Conservation (phyloP, 2,329 filamentous ascomycete genomes). For the Colletotrichum nymphaeae region DNA sequence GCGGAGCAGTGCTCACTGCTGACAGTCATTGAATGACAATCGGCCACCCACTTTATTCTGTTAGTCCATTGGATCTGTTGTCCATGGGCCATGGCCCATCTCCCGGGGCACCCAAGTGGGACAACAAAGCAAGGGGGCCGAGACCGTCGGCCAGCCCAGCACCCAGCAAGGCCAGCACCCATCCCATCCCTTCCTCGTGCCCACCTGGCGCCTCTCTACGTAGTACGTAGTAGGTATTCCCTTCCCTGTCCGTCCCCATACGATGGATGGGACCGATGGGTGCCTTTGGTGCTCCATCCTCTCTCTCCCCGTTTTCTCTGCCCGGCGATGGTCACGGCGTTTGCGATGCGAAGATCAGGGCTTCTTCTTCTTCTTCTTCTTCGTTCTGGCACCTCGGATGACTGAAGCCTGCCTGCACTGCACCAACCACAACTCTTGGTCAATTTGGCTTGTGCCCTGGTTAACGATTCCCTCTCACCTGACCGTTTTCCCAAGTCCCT, state of each 20-base stretch:
- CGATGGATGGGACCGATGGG: not conserved
- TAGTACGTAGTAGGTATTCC: too few species aligned
- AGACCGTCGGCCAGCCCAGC: constrained; percentile 8
- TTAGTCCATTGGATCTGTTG: not conserved
- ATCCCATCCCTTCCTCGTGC: too few species aligned
- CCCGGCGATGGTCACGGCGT: not conserved
- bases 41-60: constrained; percentile 4
- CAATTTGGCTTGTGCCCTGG: not conserved
- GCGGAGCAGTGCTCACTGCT: constrained; percentile 19
- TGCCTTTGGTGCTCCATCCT: not conserved
- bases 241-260: constrained; percentile 1
- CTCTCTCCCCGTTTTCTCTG: not conserved
- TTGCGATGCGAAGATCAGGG: not conserved
- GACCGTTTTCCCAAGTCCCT: not conserved
- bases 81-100: constrained; percentile 15
- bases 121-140: constrained; percentile 30
- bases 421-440: not conserved
- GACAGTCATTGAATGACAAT: constrained; percentile 29
- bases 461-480: not conserved
- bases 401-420: not conserved
- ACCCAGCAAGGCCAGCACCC: not conserved
- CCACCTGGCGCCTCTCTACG: too few species aligned
- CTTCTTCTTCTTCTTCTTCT: not conserved
- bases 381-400: not conserved
- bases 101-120: constrained; percentile 25